Conservation (phyloP, 2,329 filamentous ascomycete genomes). For the Pseudocercospora crystallina region DNA sequence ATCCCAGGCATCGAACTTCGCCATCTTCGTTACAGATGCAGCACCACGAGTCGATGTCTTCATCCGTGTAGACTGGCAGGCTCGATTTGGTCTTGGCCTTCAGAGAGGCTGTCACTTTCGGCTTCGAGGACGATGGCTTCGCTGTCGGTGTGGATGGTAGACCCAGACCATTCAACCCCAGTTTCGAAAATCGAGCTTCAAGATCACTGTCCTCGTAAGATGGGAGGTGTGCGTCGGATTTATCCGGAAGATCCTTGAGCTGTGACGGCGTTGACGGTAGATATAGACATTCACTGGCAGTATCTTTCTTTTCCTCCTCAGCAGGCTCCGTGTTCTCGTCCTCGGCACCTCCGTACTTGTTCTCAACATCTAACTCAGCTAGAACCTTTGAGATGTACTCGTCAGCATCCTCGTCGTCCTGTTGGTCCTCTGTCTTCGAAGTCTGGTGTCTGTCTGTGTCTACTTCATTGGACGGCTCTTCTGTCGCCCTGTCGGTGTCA, state of each 20-base stretch:
- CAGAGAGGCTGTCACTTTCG: constrained; percentile 20
- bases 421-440: constrained; percentile 27
- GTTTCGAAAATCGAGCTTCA: constrained; percentile 46
- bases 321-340: constrained; percentile 5
- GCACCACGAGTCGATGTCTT: constrained; percentile 76
- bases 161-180: constrained; percentile 42
- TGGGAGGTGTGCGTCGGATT: constrained; percentile 25
- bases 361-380: constrained; percentile 47
- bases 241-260: constrained; percentile 16
- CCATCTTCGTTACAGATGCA: constrained; percentile 80
- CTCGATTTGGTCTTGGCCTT: constrained; percentile 35
- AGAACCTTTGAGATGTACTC: constrained; percentile 49
- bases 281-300: constrained; percentile 11
- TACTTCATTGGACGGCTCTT: constrained; percentile 5
- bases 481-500: background rate
- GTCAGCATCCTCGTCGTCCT: constrained; percentile 43
- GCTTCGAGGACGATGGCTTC: constrained; percentile 36
- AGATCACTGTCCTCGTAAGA: constrained; percentile 45
- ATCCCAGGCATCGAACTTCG: constrained; percentile 69
- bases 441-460: constrained; percentile 2
- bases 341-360: constrained; percentile 36
- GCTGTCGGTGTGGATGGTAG: constrained; percentile 51
- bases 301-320: background rate
- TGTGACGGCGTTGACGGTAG: constrained; percentile 36
- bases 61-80: constrained; percentile 57